These are phyloP conservation scores for Talaromyces sp. DNA, from an alignment of 2,329 filamentous ascomycete species.

Conservation along the genomic window DNA sequence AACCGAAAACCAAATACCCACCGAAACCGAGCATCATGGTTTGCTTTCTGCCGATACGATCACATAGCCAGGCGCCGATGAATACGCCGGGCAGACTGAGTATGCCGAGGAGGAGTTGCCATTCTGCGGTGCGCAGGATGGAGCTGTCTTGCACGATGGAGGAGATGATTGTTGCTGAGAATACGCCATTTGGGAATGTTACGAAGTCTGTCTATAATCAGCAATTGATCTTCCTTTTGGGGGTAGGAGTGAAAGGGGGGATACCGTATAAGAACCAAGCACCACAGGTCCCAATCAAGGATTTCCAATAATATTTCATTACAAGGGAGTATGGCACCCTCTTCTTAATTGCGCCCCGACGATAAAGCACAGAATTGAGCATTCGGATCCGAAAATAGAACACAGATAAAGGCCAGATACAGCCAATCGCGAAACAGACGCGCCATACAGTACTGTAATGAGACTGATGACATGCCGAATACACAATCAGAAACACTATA, in stretches of 20 bases:
- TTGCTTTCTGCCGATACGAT: conserved; percentile 50
- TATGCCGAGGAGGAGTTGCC: conserved; percentile 47
- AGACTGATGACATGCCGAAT: conserved; percentile 38
- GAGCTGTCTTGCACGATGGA: conserved; percentile 39
- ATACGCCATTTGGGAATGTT: conserved; percentile 51
- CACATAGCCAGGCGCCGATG: conserved; percentile 50
- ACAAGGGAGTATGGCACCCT: conserved; percentile 53
- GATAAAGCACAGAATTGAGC: conserved; percentile 54
- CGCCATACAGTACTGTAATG: conserved; percentile 48
- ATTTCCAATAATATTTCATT: conserved; percentile 55
- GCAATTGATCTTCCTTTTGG: too few species aligned
- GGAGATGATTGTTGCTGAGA: conserved; percentile 48
- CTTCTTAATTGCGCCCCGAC: conserved; percentile 54
- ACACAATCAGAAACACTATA: conserved; percentile 49
- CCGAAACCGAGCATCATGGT: conserved; percentile 54
- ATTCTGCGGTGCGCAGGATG: conserved; percentile 48
- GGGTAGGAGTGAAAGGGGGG: too few species aligned
- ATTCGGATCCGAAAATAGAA: conserved; percentile 58
- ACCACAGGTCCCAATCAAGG: conserved; percentile 53
- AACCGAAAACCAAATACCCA: conserved; percentile 53
- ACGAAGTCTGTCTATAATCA: conserved; percentile 34
- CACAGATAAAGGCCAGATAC: conserved; percentile 52
- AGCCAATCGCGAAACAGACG: conserved; percentile 52
- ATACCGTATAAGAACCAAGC: conserved; percentile 58
- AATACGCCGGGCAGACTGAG: conserved; percentile 52